These are phyloP conservation scores for Citrus mangshanensis DNA, from an alignment of 345 rosid species.

Conservation along the genomic window DNA sequence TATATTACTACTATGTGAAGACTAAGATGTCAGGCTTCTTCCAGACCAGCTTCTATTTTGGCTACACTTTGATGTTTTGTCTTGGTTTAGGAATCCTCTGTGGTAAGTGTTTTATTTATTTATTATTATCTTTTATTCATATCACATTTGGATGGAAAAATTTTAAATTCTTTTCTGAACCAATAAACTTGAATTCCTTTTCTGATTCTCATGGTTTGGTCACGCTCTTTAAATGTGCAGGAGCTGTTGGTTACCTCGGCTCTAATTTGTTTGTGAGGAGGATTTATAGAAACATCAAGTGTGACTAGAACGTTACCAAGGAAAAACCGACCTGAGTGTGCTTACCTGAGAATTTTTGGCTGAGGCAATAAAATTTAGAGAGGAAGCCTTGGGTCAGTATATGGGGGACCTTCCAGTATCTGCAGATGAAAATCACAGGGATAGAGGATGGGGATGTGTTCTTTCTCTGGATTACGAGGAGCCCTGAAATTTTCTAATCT, in stretches of 20 bases:
- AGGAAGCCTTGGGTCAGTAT: slow-evolving; percentile 29
- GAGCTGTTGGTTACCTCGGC: slow-evolving; percentile 92
- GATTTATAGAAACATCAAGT: slow-evolving; percentile 96
- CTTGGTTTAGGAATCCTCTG: slow-evolving; percentile 93
- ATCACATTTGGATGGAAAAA: background rate
- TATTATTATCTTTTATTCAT: background rate
- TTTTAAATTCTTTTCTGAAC: background rate
- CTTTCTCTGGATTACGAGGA: slow-evolving; percentile 30
- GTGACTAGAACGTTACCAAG: slow-evolving; percentile 48
- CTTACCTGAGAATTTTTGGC: slow-evolving; percentile 27
- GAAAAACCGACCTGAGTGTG: slow-evolving; percentile 13
- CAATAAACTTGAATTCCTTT: too few relatives aligned
- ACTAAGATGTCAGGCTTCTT: slow-evolving; percentile 97
- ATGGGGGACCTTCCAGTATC: slow-evolving; percentile 8
- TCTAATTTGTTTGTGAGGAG: slow-evolving; percentile 91
- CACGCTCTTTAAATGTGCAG: slow-evolving; percentile 31
- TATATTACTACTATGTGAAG: slow-evolving; percentile 84
- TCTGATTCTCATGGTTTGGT: background rate
- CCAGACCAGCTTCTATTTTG: slow-evolving; percentile 97
- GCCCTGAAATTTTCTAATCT: slow-evolving; percentile 32
- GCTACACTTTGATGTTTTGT: slow-evolving; percentile 94
- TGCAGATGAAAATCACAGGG: slow-evolving; percentile 23
- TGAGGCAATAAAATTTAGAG: slow-evolving; percentile 22
- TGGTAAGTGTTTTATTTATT: slow-evolving; percentile 42
- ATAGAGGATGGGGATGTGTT: slow-evolving; percentile 30